These are phyloP conservation scores for Populus euphratica DNA, from an alignment of 345 rosid genomes.

Conservation along the genomic window DNA sequence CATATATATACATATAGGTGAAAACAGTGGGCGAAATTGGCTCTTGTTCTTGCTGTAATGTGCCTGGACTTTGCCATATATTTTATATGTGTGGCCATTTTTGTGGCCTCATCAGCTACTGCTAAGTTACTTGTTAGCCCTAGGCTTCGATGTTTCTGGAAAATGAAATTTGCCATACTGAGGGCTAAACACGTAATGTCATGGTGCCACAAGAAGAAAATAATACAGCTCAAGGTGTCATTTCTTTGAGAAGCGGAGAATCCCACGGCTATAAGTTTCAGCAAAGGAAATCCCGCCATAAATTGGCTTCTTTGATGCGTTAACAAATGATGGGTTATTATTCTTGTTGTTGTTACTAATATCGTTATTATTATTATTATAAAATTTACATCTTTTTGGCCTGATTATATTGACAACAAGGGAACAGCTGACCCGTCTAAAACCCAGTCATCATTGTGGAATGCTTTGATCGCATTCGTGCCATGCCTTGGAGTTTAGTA, in stretches of 20 bases:
- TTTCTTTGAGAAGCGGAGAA: conserved; percentile 24
- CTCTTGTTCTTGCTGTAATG: background rate
- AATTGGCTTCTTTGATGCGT: background rate
- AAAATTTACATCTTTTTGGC: background rate
- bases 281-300: conserved; percentile 28
- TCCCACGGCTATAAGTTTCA: conserved; percentile 1
- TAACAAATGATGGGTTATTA: background rate
- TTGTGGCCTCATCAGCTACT: conserved; percentile 9
- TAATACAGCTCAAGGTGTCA: background rate
- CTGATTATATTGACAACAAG: background rate
- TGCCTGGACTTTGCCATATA: conserved; percentile 11
- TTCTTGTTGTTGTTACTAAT: too few species aligned
- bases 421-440: background rate
- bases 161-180: background rate
- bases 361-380: too few species aligned
- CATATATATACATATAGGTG: background rate
- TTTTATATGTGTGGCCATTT: background rate
- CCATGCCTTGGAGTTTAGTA: too few species aligned
- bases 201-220: background rate
- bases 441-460: background rate
- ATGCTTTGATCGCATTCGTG: too few species aligned
- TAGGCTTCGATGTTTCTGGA: background rate
- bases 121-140: background rate
- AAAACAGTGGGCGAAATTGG: background rate
- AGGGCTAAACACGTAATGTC: background rate